Evolutionary conservation across 768 basidiomycete species (phyloP).

Genomic region (Mycena leptocephala): DNA sequence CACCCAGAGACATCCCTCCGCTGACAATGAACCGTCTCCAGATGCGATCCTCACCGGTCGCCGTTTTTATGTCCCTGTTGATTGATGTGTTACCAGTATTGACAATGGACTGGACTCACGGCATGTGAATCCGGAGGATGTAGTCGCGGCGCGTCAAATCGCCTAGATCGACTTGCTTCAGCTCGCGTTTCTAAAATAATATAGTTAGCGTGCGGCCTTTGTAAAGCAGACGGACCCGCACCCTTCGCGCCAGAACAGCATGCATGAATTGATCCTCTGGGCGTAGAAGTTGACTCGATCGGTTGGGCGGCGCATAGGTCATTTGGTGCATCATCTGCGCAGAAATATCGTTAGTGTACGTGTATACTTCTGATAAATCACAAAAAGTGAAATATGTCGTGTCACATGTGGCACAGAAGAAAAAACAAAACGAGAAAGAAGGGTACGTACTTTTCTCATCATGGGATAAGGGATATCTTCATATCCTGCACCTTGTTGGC

Average conservation of each 20-base stretch:
- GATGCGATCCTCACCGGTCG: slow-evolving; percentile 35
- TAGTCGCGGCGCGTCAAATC: slow-evolving; percentile 43
- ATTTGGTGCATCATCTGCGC: slow-evolving; percentile 39
- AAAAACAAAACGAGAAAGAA: slow-evolving; percentile 11
- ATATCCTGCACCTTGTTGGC: slow-evolving; percentile 24
- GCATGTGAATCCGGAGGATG: slow-evolving; percentile 38
- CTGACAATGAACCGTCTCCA: slow-evolving; percentile 44
- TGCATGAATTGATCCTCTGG: slow-evolving; percentile 43
- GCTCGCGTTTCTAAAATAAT: slow-evolving; percentile 35
- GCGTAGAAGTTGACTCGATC: slow-evolving; percentile 25
- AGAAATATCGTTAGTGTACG: slow-evolving; percentile 14
- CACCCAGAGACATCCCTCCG: slow-evolving; percentile 44
- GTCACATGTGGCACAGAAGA: not conserved
- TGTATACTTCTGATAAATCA: slow-evolving; percentile 5
- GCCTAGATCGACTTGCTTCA: slow-evolving; percentile 36
- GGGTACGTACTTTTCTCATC: slow-evolving; percentile 31
- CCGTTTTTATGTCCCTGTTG: slow-evolving; percentile 29
- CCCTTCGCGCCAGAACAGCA: slow-evolving; percentile 38
- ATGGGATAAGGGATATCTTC: slow-evolving; percentile 28
- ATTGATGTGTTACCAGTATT: slow-evolving; percentile 9
- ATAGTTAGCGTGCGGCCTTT: slow-evolving; percentile 8
- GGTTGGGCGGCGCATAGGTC: slow-evolving; percentile 33
- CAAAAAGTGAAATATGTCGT: not conserved
- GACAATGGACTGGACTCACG: slow-evolving; percentile 26
- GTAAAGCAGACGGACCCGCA: slow-evolving; percentile 6